Conservation (phyloP, 2,329 filamentous ascomycete species). For the Colletotrichum ledebouriae region DNA sequence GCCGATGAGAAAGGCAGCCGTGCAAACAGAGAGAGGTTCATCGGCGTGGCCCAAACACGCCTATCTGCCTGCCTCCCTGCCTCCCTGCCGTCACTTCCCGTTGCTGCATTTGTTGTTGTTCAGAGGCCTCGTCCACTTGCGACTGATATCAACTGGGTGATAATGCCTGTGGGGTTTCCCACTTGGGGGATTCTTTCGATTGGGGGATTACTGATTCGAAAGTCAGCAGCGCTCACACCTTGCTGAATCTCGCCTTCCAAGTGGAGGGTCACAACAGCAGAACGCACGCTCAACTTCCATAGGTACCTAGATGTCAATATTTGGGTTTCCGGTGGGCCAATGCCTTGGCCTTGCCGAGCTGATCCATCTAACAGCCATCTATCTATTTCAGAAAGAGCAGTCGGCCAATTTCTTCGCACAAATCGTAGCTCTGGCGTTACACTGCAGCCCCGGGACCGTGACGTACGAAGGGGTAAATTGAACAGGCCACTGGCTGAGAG, state of each 20-base stretch:
- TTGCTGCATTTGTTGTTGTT: background rate
- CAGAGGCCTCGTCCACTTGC: constrained; percentile 6
- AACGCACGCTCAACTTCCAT: constrained; percentile 5
- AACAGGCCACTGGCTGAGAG: constrained; percentile 5
- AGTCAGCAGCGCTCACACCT: constrained; percentile 12
- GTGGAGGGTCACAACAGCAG: constrained; percentile 35
- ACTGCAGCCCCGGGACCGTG: constrained; percentile 25
- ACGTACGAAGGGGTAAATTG: constrained; percentile 16
- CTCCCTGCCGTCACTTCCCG: background rate
- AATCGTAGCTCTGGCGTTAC: constrained; percentile 23
- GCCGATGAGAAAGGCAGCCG: background rate
- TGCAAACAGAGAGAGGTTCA: constrained; percentile 1
- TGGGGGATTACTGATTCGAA: constrained; percentile 6
- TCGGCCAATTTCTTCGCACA: constrained; percentile 38
- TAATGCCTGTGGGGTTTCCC: constrained; percentile 28
- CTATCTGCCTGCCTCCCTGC: background rate
- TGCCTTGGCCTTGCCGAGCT: background rate
- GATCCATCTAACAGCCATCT: background rate
- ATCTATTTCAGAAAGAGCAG: constrained; percentile 15
- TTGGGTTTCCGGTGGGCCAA: background rate
- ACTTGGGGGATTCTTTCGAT: constrained; percentile 10
- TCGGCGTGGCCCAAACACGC: constrained; percentile 17
- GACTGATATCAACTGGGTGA: constrained; percentile 17
- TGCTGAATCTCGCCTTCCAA: constrained; percentile 18
- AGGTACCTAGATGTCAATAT: background rate